Conservation (phyloP, 164 flowering plant species). For the Warburgia ugandensis region DNA sequence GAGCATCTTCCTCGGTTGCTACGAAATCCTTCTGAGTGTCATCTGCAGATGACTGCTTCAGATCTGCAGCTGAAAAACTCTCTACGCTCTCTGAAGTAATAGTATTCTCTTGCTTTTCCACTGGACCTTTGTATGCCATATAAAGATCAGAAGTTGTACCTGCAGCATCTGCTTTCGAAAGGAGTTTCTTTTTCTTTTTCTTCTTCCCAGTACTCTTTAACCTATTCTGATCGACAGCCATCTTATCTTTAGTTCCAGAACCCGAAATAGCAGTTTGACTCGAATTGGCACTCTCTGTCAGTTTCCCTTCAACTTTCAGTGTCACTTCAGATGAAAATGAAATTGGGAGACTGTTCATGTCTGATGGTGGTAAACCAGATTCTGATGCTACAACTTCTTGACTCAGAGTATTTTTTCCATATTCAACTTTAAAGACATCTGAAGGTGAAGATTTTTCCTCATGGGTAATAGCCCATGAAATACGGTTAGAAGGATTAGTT, state of each 20-base stretch:
- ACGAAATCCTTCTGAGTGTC: constrained; percentile 21
- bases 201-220: constrained; percentile 36
- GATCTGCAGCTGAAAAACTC: constrained; percentile 8
- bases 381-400: too few relatives aligned
- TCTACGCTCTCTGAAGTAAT: constrained; percentile 23
- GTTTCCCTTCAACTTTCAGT: too few relatives aligned
- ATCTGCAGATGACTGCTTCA: constrained; percentile 26
- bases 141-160: constrained; percentile 76
- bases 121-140: constrained; percentile 77
- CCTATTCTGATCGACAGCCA: constrained; percentile 27
- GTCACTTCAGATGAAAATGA: constrained; percentile 14
- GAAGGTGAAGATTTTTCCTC: too few relatives aligned
- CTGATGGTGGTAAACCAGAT: too few relatives aligned
- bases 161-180: constrained; percentile 78
- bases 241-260: constrained; percentile 33
- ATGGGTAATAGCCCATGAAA: too few relatives aligned
- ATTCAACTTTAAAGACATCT: too few relatives aligned
- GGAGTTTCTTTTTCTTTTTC: constrained; percentile 59
- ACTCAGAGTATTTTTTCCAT: too few relatives aligned
- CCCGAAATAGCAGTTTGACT: constrained; percentile 9
- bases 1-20: constrained; percentile 18
- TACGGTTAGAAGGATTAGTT: too few relatives aligned
- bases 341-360: constrained; percentile 12
- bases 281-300: constrained; percentile 21
- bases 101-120: constrained; percentile 38